Percentiles rank a stretch among this genome's conserved stretches.
Evolutionary conservation across 2,329 filamentous ascomycete genomes (phyloP).

Genomic region (Alternaria sp.): DNA sequence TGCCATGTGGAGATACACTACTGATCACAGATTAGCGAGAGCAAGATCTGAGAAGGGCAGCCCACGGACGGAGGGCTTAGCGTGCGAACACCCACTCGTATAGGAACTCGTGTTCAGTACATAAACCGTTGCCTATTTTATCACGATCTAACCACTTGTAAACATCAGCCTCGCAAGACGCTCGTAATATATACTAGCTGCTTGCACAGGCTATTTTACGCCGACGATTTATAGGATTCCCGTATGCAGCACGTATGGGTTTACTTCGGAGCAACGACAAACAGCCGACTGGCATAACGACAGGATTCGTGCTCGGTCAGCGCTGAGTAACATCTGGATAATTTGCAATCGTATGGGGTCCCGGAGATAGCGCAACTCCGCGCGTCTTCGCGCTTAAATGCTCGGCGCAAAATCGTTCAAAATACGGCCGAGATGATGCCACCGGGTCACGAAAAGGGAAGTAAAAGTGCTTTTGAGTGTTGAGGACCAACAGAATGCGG

Average conservation of each 20-base stretch:
- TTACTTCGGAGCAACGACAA: not conserved
- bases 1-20: constrained; percentile 13
- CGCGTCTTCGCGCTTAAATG: not conserved
- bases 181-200: constrained; percentile 1
- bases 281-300: not conserved
- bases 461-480: constrained; percentile 7
- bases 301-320: constrained; percentile 6
- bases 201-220: not conserved
- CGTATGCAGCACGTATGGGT: constrained; percentile 1
- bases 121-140: not conserved
- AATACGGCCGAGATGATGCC: constrained; percentile 2
- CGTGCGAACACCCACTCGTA: constrained; percentile 1
- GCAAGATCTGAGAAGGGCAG: constrained; percentile 16
- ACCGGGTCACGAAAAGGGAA: constrained; percentile 1
- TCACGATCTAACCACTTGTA: not conserved
- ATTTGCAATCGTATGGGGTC: not conserved
- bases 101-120: not conserved
- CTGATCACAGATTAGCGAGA: constrained; percentile 27
- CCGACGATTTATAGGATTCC: not conserved
- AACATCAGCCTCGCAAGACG: not conserved
- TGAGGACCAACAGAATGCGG: constrained; percentile 7
- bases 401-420: constrained; percentile 11
- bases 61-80: constrained; percentile 3
- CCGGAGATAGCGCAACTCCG: constrained; percentile 5
- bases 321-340: not conserved